phyloP scores from a whole-genome alignment of 2,329 filamentous ascomycete species.

The Microcyclospora pomicola region DNA sequence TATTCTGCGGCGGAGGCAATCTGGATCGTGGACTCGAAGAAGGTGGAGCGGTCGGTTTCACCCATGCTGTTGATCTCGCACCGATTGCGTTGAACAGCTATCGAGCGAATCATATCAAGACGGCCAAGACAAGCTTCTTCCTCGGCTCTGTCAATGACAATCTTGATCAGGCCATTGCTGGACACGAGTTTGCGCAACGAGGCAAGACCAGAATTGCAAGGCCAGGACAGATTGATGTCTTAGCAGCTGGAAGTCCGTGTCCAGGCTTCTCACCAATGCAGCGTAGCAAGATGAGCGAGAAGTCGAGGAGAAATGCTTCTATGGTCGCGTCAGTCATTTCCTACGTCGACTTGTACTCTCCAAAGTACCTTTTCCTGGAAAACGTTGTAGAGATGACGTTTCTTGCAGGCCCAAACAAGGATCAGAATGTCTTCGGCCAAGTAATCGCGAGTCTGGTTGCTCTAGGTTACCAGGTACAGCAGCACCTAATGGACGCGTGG shows the following conservation, averaged over 20 bases:
- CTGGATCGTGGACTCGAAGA: slow-evolving; percentile 67
- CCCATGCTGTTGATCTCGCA: slow-evolving; percentile 55
- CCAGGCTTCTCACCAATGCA: slow-evolving; percentile 61
- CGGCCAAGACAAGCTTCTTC: slow-evolving; percentile 32
- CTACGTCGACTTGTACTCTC: slow-evolving; percentile 60
- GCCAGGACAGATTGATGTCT: slow-evolving; percentile 52
- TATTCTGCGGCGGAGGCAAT: slow-evolving; percentile 68
- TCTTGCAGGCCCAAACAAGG: slow-evolving; percentile 15
- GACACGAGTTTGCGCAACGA: slow-evolving; percentile 24
- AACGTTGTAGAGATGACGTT: slow-evolving; percentile 58
- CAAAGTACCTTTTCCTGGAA: slow-evolving; percentile 62
- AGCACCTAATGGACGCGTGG: slow-evolving; percentile 57
- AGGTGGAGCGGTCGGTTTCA: slow-evolving; percentile 49
- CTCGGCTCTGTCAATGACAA: slow-evolving; percentile 61
- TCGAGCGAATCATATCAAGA: slow-evolving; percentile 47
- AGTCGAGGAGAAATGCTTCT: slow-evolving; percentile 56
- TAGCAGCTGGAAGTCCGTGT: slow-evolving; percentile 63
- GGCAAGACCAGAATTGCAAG: slow-evolving; percentile 34
- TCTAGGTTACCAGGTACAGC: slow-evolving; percentile 61
- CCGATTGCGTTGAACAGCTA: slow-evolving; percentile 55
- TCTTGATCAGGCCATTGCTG: slow-evolving; percentile 42
- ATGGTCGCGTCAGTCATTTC: slow-evolving; percentile 65
- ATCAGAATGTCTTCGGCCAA: slow-evolving; percentile 57
- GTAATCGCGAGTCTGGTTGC: slow-evolving; percentile 59
- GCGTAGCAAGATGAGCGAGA: slow-evolving; percentile 36